Base-by-base conservation (phyloP, 2,329 filamentous ascomycete genomes). In the Beauveria scarabaeidicola region DNA sequence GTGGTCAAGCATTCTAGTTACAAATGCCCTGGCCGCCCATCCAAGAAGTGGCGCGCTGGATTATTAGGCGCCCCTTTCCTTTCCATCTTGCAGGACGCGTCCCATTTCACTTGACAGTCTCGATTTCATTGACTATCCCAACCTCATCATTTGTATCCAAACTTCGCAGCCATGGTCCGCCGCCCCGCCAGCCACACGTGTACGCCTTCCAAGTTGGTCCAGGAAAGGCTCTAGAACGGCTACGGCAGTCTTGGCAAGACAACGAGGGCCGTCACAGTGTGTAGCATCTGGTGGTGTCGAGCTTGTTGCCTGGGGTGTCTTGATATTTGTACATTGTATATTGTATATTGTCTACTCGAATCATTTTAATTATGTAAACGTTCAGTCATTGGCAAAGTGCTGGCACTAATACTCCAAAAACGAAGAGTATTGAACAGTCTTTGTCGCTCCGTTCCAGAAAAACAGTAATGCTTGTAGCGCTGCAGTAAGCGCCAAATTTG, bases 211-310 rank as follows among this genome's bases (percentile, higher is more conserved):
- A 32, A 32, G 29, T 32, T 58, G 1, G 38, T 52, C 23, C n/a
- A 46, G 56, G 47, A 52, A 58, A 58, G 27, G 38, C 55, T 58
- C 46, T 58, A 58, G 55, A 58, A 51, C 23, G 23, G 40, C n/a
- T 4, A 10, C 9, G 23, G 32, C 44, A 32, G 17, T 1, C 46
- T 57, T 50, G 54, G 44, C 46, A 15, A 11, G 6, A 19, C 32
- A 41, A 25, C 15, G 13, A 10, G 19, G 19, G 32, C 13, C 17
- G 6, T 50, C 11, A 17, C 10, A 36, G 41, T 32, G 9, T 38
- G 29, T 32, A 32, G 10, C 29, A 13, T 32, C 10, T 13, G 10
- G 29, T 32, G 29, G 11, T 32, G 29, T 32, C 29, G 29, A 32
- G 10, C 32, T 23, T 11, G 44, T 41, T 40, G 27, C 11, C 8